Base-by-base conservation (phyloP, 1,284 basidiomycete genomes). In the Fomes fomentarius region DNA sequence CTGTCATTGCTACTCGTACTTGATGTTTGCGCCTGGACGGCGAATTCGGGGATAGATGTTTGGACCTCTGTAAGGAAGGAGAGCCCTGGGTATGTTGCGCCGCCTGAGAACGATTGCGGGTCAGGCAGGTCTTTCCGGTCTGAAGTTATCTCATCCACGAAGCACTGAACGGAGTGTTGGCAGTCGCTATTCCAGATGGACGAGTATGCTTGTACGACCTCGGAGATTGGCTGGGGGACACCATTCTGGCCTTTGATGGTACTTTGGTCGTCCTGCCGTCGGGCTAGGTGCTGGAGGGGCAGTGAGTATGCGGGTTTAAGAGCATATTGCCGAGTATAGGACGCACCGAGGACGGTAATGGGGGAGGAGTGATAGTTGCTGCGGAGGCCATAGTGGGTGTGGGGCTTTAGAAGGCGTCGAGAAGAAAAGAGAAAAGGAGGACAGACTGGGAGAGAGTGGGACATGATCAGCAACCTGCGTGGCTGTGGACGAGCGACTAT, bases 401-500 rank as follows among this genome's bases (percentile, higher is more conserved):
- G 1, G 22, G 24, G n/a, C n/a, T n/a, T n/a, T n/a, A 11, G 9
- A 14, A 5, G 38, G 24, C n/a, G 38, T 12, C 5, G 21, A 40
- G 22, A 22, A 64, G 72, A 24, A 9, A 17, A n/a, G 44, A 1
- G 68, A 84, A 14, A 30, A 9, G 15, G 34, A 37, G 17, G 26
- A 28, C 19, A 44, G 15, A 43, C 30, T 19, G 51, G 48, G 45
- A 28, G 46, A 33, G 46, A 45, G 34, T 28, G 42, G 39, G 22
- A 30, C 28, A 30, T 30, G 28, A 12, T 12, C 28, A 30, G 28
- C 7, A 30, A 12, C 7, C 6, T 6, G 25, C 9, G 49, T 46
- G 55, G 54, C 55, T 52, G 54, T 47, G 54, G 45, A 40, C 37
- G 54, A 50, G 47, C 49, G 51, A 50, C 47, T 47, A 21, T 39